phyloP scores from a whole-genome alignment of 148 eudicot genomes.

The Silene latifolia region DNA sequence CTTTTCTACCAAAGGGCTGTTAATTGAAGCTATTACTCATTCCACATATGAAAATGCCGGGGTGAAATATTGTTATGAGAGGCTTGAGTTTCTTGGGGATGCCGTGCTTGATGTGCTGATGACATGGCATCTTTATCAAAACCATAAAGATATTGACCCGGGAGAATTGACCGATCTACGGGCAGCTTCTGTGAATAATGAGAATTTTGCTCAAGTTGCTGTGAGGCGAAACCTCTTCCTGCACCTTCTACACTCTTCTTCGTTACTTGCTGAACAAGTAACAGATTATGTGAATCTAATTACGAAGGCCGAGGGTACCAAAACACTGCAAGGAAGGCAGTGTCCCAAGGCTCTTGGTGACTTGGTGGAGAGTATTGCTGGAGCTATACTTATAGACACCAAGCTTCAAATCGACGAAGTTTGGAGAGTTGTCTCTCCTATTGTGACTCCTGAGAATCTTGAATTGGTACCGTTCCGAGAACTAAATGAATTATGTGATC shows the following conservation, averaged over 20 bases:
- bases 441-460: conserved; percentile 89
- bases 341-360: conserved; percentile 92
- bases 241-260: conserved; percentile 71
- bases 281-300: conserved; percentile 47
- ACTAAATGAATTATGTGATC: conserved; percentile 70
- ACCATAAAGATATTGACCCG: conserved; percentile 61
- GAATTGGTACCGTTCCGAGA: conserved; percentile 81
- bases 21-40: conserved; percentile 87
- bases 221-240: conserved; percentile 59
- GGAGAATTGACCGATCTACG: conserved; percentile 95
- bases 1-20: conserved; percentile 67
- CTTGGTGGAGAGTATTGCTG: conserved; percentile 87
- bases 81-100: conserved; percentile 96
- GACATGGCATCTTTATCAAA: conserved; percentile 68
- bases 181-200: conserved; percentile 92
- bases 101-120: conserved; percentile 83
- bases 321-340: conserved; percentile 42
- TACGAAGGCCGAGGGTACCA: conserved; percentile 34
- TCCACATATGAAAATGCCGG: conserved; percentile 44
- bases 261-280: conserved; percentile 47
- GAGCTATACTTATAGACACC: conserved; percentile 78
- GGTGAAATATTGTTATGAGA: conserved; percentile 63
- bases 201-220: conserved; percentile 75
- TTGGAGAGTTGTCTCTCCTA: conserved; percentile 81
- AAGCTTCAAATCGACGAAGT: conserved; percentile 75